Evolutionary conservation across 495 filamentous ascomycete genomes (phyloP), one percentile per base, ranked within the genome.

Genomic region (Coniosporium apollinis): DNA sequence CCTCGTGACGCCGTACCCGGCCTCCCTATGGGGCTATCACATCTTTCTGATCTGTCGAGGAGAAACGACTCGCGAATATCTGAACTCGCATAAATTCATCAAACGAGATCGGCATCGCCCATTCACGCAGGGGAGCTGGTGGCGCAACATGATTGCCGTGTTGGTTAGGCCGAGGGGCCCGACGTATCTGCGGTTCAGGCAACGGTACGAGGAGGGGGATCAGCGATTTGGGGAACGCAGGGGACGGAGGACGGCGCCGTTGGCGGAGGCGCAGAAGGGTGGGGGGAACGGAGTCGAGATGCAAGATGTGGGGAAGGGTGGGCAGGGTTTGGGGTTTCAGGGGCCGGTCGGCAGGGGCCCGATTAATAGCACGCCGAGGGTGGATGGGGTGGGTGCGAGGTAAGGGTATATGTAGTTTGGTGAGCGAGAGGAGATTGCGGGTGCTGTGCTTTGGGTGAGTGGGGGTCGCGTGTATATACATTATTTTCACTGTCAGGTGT

Each of bases 1-100:
- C 18, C 26, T 96, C 30, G 72, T 69, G 13, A 66, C 72, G 5
- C 69, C 80, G 5, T 97, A 96, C 53, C 87, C 86, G 2, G 69
- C 76, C 10, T 83, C 85, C 20, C 58, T 97, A 13, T 77, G 70
- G 64, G 70, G 66, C 10, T 97, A 97, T 48, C 89, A 97, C 58
- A 44, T 93, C 9, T 94, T 87, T 58, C 63, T 97, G 24, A 80
- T 85, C 56, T 80, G 71, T 21, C 69, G 84, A 25, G 89, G 86
- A 13, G 87, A 94, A 59, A 96, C 91, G 5, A 97, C 89, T 1
- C 68, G 91, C 41, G 89, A 97, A 55, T 94, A 91, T 51, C 70
- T 97, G 30, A 92, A 89, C 56, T 84, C 79, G 8, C 83, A 92
- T 52, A 96, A 96, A 50, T 94, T 96, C 55, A 57, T 75, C 35